Evolutionary conservation across 768 basidiomycete genomes (phyloP).

Genomic region (Candolleomyces efflorescens): DNA sequence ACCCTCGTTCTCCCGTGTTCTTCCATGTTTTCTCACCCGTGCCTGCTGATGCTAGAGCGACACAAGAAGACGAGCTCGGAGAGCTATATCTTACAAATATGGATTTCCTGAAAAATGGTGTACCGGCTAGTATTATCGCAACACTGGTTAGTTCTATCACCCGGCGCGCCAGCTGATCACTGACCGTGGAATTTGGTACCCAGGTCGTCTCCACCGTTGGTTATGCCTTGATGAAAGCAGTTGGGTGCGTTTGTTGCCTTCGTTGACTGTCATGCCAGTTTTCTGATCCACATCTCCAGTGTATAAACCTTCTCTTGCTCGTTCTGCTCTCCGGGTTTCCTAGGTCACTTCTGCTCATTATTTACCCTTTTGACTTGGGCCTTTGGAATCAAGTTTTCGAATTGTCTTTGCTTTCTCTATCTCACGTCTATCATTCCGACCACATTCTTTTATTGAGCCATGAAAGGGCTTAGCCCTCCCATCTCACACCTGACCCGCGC

Average conservation of each 20-base stretch:
- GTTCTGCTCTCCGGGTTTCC: neutral
- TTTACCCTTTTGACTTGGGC: neutral
- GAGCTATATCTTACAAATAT: slow-evolving; percentile 78
- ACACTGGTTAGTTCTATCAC: slow-evolving; percentile 52
- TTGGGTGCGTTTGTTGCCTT: slow-evolving; percentile 50
- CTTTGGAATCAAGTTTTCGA: neutral
- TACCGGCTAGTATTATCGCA: slow-evolving; percentile 91
- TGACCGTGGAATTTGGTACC: slow-evolving; percentile 3
- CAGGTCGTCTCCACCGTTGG: slow-evolving; percentile 87
- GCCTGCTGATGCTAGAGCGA: slow-evolving; percentile 48
- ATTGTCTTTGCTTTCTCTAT: neutral
- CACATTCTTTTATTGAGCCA: neutral
- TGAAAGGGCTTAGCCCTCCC: neutral
- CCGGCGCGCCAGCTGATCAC: slow-evolving; percentile 4
- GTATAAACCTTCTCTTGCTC: neutral
- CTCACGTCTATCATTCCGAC: neutral
- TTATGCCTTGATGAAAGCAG: slow-evolving; percentile 66
- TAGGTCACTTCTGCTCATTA: neutral
- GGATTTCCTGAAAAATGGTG: slow-evolving; percentile 92
- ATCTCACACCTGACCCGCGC: neutral
- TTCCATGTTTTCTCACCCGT: slow-evolving; percentile 10
- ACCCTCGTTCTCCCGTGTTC: slow-evolving; percentile 7
- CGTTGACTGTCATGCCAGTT: neutral
- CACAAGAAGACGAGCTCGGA: slow-evolving; percentile 93
- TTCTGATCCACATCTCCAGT: neutral